Conservation (phyloP, 2,329 filamentous ascomycete genomes). For the Apiospora aurea region DNA sequence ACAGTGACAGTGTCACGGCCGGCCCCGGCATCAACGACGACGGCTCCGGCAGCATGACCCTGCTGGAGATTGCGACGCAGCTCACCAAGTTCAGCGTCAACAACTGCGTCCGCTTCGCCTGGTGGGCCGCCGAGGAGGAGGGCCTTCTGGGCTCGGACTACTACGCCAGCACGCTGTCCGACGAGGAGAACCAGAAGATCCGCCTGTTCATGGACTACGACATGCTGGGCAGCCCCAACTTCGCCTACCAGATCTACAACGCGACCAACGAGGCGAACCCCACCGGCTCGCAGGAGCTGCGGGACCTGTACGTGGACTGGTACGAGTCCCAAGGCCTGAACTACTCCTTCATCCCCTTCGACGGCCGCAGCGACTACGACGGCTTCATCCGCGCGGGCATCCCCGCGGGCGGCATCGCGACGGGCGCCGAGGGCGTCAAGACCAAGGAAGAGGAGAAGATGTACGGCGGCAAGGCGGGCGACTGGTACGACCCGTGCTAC, state of each 20-base stretch:
- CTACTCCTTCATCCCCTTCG: conserved; percentile 76
- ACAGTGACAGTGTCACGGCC: conserved; percentile 68
- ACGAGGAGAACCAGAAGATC: conserved; percentile 67
- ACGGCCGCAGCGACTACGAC: conserved; percentile 81
- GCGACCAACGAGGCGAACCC: conserved; percentile 76
- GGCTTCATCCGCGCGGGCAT: conserved; percentile 78
- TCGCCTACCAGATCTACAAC: conserved; percentile 73
- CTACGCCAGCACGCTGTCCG: conserved; percentile 62
- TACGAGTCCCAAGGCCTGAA: conserved; percentile 68
- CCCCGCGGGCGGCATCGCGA: conserved; percentile 77
- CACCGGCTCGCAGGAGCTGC: conserved; percentile 72
- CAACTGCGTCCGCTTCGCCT: conserved; percentile 72
- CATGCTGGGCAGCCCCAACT: conserved; percentile 73
- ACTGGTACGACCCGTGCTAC: conserved; percentile 66
- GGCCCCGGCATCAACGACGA: conserved; percentile 82
- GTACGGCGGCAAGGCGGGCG: conserved; percentile 75
- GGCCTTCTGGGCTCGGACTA: conserved; percentile 69
- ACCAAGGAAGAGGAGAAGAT: conserved; percentile 67
- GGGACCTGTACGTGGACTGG: conserved; percentile 72
- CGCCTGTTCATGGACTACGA: conserved; percentile 75
- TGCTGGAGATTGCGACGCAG: conserved; percentile 69
- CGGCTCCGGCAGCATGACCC: conserved; percentile 69
- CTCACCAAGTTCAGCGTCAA: conserved; percentile 64
- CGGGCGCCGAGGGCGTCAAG: conserved; percentile 80
- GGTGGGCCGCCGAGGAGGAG: conserved; percentile 74